phyloP scores from a whole-genome alignment of 306 rosid genomes.

The Vigna mungo region DNA sequence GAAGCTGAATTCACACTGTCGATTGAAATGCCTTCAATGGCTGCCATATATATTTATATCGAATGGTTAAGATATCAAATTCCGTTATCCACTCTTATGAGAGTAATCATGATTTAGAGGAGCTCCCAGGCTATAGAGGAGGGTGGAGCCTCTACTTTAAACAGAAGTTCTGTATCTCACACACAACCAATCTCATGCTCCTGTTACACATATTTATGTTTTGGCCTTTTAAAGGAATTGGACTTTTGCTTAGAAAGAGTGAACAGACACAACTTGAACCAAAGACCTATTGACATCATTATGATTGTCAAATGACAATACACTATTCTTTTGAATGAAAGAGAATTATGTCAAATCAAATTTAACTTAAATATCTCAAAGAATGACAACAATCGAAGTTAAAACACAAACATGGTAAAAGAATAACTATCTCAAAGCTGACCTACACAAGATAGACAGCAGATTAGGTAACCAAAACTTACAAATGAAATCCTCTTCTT shows the following conservation, averaged over 20 bases:
- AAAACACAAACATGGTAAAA: constrained; percentile 13
- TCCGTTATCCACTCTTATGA: constrained; percentile 17
- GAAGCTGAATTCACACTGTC: constrained; percentile 75
- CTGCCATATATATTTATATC: constrained; percentile 55
- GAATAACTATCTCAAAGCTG: constrained; percentile 36
- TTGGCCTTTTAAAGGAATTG: neutral
- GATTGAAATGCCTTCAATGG: constrained; percentile 74
- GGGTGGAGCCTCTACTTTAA: constrained; percentile 21
- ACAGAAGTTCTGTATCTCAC: constrained; percentile 24
- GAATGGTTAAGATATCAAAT: constrained; percentile 35
- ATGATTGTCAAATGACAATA: constrained; percentile 26
- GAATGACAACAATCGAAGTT: constrained; percentile 21
- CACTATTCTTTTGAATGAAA: constrained; percentile 9
- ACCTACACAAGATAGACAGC: neutral
- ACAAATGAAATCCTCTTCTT: constrained; percentile 70
- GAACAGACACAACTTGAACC: constrained; percentile 17
- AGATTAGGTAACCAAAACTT: constrained; percentile 51
- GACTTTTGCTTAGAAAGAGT: constrained; percentile 11
- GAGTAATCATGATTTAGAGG: constrained; percentile 39
- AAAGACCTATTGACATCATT: neutral
- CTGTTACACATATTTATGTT: constrained; percentile 23
- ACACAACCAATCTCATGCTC: constrained; percentile 24
- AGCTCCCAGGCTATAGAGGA: constrained; percentile 31
- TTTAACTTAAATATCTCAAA: constrained; percentile 30
- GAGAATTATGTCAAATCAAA: constrained; percentile 22